Evolutionary conservation across 2,329 filamentous ascomycete genomes (phyloP), one percentile per base, ranked within the genome.

Genomic region (Monosporascus cannonballus): DNA sequence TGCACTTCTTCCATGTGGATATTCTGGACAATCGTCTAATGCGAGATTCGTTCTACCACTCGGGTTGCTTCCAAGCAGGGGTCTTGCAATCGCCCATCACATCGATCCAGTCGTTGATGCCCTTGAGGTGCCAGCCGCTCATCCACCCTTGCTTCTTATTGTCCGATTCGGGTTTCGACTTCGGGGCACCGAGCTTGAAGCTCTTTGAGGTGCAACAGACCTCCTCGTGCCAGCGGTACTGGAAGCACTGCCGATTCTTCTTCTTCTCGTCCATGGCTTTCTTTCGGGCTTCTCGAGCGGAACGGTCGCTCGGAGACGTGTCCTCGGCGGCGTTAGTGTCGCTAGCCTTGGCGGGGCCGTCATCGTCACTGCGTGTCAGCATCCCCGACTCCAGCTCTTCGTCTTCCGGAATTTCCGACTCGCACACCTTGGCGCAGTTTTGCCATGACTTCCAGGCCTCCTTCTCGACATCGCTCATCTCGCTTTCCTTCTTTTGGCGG

Each of bases 361-460:
- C 59, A 51, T 67, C 67, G 44, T 63, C 59, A 42, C 22, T n/a
- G 7, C 58, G 55, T 24, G 34, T 25, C 9, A 53, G 46, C 5
- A 58, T 49, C 17, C 51, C 57, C n/a, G 66, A 54, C 14, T 60
- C 58, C 25, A 60, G 64, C 17, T 71, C 69, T 5, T 68, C 67
- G 6, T 69, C 64, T 9, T 67, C 61, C 14, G 72, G 67, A 15
- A 68, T 63, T 18, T 74, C 69, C 22, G 70, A 64, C 44, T 74
- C 67, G 57, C 80, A 84, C 11, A 78, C 76, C 45, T 68, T 71
- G 5, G 72, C 69, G 59, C 79, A 82, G n/a, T 74, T 67, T 45
- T 76, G 73, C 14, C 67, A 63, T 0, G 73, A 76, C 37, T 64
- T 67, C 64, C 77, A 75, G 3, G 76, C 77, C 5, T 69, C 63